These are phyloP conservation scores for Pistacia vera DNA, from an alignment of 345 rosid genomes.

Conservation along the genomic window DNA sequence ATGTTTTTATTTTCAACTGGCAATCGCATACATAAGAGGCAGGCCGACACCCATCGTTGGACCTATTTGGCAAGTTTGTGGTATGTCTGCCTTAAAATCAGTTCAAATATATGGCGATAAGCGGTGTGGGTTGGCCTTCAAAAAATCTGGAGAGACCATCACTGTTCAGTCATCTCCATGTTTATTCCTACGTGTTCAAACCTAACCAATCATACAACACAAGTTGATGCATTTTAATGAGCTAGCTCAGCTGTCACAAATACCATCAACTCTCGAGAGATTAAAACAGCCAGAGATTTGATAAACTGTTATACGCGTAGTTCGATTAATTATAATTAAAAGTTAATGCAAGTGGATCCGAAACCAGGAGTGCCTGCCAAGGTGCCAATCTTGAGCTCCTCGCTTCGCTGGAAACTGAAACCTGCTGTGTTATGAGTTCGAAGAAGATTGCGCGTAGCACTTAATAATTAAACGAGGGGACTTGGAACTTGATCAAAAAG, in stretches of 20 bases:
- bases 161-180: neutral
- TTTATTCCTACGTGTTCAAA: neutral
- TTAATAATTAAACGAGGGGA: neutral
- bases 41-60: too few relatives aligned
- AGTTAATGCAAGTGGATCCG: neutral
- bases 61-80: neutral
- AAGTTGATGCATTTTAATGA: neutral
- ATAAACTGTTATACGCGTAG: neutral
- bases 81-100: neutral
- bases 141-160: neutral
- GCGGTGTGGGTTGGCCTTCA: neutral
- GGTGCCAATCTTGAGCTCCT: neutral
- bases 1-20: too few relatives aligned
- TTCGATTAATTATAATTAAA: neutral
- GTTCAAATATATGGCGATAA: neutral
- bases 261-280: neutral
- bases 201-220: slow-evolving; percentile 12
- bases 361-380: neutral
- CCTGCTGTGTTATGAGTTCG: neutral
- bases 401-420: slow-evolving; percentile 3
- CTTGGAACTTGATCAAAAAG: neutral
- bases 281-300: neutral
- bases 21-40: too few relatives aligned
- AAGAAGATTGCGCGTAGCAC: slow-evolving; percentile 13
- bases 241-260: neutral